These are phyloP conservation scores for Lodderomyces theae DNA, from an alignment of 1,139 yeast species.

Conservation along the genomic window DNA sequence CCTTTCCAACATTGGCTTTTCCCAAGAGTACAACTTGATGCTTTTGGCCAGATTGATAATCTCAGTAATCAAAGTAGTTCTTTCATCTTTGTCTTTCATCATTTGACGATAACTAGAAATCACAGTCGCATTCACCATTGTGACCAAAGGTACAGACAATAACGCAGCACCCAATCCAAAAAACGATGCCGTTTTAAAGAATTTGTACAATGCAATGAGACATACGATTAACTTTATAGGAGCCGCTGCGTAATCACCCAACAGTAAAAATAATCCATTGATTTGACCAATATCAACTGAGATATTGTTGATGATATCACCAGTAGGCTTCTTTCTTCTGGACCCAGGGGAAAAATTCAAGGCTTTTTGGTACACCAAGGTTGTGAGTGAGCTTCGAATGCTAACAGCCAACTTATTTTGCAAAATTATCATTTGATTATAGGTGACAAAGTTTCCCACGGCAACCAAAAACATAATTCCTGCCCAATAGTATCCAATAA, in stretches of 20 bases:
- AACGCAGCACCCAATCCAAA: constrained; percentile 35
- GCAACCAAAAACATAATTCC: constrained; percentile 24
- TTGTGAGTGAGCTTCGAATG: constrained; percentile 24
- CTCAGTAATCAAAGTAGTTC: constrained; percentile 39
- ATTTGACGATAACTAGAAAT: constrained; percentile 22
- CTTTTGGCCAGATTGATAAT: constrained; percentile 39
- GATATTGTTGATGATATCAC: constrained; percentile 39
- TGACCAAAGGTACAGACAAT: constrained; percentile 33
- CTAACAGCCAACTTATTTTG: constrained; percentile 19
- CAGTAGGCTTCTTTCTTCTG: constrained; percentile 36
- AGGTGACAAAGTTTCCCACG: constrained; percentile 24
- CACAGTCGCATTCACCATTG: constrained; percentile 28
- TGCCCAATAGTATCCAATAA: constrained; percentile 32
- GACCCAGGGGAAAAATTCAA: constrained; percentile 36
- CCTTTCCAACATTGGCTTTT: constrained; percentile 35
- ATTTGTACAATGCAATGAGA: constrained; percentile 25
- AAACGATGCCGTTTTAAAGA: constrained; percentile 34
- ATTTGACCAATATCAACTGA: constrained; percentile 35
- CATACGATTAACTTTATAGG: constrained; percentile 32
- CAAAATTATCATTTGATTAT: constrained; percentile 24
- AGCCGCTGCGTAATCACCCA: constrained; percentile 50
- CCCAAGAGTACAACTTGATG: constrained; percentile 42
- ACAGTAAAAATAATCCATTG: constrained; percentile 24
- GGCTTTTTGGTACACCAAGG: constrained; percentile 34
- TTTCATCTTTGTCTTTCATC: constrained; percentile 34